Percentiles rank a stretch among this genome's conserved stretches.
Conservation (phyloP, 768 basidiomycete species). For the Pisolithus orientalis region DNA sequence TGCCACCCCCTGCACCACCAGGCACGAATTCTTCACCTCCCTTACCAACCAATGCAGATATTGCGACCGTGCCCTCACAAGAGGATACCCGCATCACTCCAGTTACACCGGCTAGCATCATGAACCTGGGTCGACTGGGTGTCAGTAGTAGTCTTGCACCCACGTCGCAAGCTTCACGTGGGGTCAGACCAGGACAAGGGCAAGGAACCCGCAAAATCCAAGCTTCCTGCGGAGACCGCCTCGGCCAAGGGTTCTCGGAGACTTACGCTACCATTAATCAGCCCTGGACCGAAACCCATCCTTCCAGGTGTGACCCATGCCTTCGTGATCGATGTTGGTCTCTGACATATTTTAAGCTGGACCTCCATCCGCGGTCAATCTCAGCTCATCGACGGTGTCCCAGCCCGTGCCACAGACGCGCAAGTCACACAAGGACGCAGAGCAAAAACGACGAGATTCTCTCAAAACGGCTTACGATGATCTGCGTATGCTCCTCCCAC, state of each 20-base stretch:
- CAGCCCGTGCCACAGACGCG: constrained; percentile 50
- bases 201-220: constrained; percentile 26
- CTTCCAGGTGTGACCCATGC: constrained; percentile 50
- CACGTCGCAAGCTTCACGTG: constrained; percentile 10
- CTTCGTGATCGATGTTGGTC: not conserved
- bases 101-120: constrained; percentile 87
- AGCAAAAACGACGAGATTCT: constrained; percentile 95
- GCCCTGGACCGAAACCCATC: constrained; percentile 62
- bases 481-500: constrained; percentile 75
- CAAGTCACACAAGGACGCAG: constrained; percentile 91
- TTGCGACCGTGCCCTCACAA: constrained; percentile 5
- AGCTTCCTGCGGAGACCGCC: constrained; percentile 13
- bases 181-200: constrained; percentile 18
- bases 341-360: constrained; percentile 26
- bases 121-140: constrained; percentile 75
- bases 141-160: constrained; percentile 41
- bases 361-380: constrained; percentile 21
- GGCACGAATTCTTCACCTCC: constrained; percentile 13
- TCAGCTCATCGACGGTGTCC: constrained; percentile 18
- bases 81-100: constrained; percentile 47
- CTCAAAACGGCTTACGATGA: constrained; percentile 93
- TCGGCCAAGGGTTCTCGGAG: constrained; percentile 22
- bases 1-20: constrained; percentile 79
- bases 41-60: constrained; percentile 1
- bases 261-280: constrained; percentile 31